phyloP scores from a whole-genome alignment of 2,329 filamentous ascomycete species.

The Mollisia scopiformis region DNA sequence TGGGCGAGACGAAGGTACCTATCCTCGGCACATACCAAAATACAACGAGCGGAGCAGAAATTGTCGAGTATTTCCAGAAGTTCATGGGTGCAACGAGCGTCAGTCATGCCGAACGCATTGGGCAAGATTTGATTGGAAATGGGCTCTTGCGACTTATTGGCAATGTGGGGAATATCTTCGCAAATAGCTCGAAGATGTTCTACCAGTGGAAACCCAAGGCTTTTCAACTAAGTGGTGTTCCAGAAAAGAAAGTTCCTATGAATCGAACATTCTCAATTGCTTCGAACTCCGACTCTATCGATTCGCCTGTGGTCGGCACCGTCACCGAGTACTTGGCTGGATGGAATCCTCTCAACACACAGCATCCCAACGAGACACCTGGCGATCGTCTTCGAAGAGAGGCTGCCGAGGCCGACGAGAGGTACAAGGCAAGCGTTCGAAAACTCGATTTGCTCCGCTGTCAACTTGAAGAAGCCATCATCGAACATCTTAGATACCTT shows the following conservation, averaged over 20 bases:
- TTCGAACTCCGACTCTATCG: slow-evolving; percentile 60
- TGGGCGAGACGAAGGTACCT: slow-evolving; percentile 91
- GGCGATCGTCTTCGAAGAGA: slow-evolving; percentile 85
- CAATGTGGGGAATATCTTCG: slow-evolving; percentile 93
- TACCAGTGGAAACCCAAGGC: slow-evolving; percentile 96
- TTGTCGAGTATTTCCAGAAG: slow-evolving; percentile 92
- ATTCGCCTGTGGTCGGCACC: slow-evolving; percentile 80
- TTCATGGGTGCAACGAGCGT: slow-evolving; percentile 83
- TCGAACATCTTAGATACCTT: slow-evolving; percentile 91
- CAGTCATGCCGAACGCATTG: slow-evolving; percentile 90
- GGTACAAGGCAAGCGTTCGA: slow-evolving; percentile 84
- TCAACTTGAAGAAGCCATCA: slow-evolving; percentile 93
- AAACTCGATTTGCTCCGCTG: slow-evolving; percentile 91
- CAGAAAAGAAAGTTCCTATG: slow-evolving; percentile 80
- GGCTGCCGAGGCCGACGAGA: slow-evolving; percentile 86
- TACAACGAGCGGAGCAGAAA: slow-evolving; percentile 87
- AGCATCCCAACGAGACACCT: slow-evolving; percentile 91
- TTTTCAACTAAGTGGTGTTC: slow-evolving; percentile 84
- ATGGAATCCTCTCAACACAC: slow-evolving; percentile 92
- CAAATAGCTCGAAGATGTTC: slow-evolving; percentile 95
- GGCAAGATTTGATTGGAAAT: slow-evolving; percentile 85
- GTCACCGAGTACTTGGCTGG: slow-evolving; percentile 88
- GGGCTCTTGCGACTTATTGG: slow-evolving; percentile 90
- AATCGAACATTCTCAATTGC: slow-evolving; percentile 75
- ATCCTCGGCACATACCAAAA: slow-evolving; percentile 95